Evolutionary conservation across 1,284 basidiomycete species (phyloP).

Genomic region (Irpex lacteus): DNA sequence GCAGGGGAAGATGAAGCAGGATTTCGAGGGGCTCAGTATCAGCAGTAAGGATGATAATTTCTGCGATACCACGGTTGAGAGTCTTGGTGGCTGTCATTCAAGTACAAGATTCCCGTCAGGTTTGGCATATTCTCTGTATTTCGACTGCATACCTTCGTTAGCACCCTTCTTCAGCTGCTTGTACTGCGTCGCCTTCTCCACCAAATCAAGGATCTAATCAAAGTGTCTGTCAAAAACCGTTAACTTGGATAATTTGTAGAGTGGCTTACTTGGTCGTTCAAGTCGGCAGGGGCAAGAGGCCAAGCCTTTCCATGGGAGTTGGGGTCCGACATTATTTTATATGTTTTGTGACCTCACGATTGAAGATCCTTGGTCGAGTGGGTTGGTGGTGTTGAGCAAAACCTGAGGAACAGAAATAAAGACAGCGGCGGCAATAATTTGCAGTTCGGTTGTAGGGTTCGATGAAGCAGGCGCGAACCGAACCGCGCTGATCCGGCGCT

Average conservation of each 20-base stretch:
- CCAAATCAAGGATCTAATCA: slow-evolving; percentile 80
- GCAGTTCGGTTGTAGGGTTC: background rate
- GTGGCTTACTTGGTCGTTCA: slow-evolving; percentile 87
- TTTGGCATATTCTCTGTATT: background rate
- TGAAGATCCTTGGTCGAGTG: slow-evolving; percentile 71
- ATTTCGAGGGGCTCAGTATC: slow-evolving; percentile 99
- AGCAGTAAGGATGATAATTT: slow-evolving; percentile 97
- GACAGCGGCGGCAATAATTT: background rate
- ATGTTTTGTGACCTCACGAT: slow-evolving; percentile 61
- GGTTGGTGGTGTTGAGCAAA: slow-evolving; percentile 11
- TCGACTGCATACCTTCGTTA: slow-evolving; percentile 72
- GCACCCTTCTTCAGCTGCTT: slow-evolving; percentile 99
- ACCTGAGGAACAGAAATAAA: background rate
- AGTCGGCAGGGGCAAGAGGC: slow-evolving; percentile 84
- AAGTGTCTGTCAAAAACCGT: background rate
- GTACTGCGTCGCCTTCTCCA: slow-evolving; percentile 89
- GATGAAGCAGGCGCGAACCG: slow-evolving; percentile 4
- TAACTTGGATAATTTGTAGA: slow-evolving; percentile 17
- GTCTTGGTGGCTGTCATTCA: slow-evolving; percentile 81
- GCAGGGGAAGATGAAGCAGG: slow-evolving; percentile 91
- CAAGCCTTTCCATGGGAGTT: slow-evolving; percentile 75
- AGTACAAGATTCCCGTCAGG: slow-evolving; percentile 3
- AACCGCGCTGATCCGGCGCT: slow-evolving; percentile 2
- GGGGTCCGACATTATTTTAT: slow-evolving; percentile 51
- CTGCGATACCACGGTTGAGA: slow-evolving; percentile 97